phyloP scores from a whole-genome alignment of 2,329 filamentous ascomycete species.

The Fusarium sororula region DNA sequence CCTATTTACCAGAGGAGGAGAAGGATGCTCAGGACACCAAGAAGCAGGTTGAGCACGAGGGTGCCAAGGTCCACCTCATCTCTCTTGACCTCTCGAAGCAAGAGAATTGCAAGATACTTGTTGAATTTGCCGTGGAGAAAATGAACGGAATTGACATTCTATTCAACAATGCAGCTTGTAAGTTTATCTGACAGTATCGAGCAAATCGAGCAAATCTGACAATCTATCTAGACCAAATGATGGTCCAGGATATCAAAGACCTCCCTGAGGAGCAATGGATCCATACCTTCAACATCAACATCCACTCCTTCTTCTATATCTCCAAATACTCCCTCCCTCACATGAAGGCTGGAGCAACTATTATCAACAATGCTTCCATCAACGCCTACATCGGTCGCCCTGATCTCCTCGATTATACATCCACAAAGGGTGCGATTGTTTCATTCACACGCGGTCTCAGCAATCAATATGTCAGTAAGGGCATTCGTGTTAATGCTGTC shows the following conservation, averaged over 20 bases:
- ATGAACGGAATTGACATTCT: constrained; percentile 79
- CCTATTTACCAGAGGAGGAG: constrained; percentile 79
- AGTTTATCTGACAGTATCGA: constrained; percentile 46
- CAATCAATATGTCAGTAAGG: constrained; percentile 76
- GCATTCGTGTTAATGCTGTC: constrained; percentile 80
- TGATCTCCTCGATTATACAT: constrained; percentile 84
- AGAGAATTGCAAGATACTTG: constrained; percentile 74
- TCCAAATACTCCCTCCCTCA: constrained; percentile 80
- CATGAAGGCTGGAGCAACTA: constrained; percentile 76
- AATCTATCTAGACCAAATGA: constrained; percentile 58
- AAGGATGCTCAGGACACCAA: constrained; percentile 80
- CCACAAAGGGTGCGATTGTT: constrained; percentile 80
- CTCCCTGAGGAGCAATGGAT: constrained; percentile 81
- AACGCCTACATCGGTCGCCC: constrained; percentile 84
- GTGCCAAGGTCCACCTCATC: constrained; percentile 71
- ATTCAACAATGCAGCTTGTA: constrained; percentile 78
- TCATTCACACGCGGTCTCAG: constrained; percentile 81
- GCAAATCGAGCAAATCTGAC: neutral
- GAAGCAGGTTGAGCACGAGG: constrained; percentile 72
- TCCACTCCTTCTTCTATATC: constrained; percentile 83
- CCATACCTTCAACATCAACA: constrained; percentile 83
- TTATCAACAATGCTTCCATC: constrained; percentile 88
- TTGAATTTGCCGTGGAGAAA: constrained; percentile 71
- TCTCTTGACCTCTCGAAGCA: constrained; percentile 71
- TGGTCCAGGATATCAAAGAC: constrained; percentile 75